Evolutionary conservation across 352 stramenopile species (phyloP), one percentile per base, ranked within the genome.

Genomic region (Hyaloperonospora arabidopsidis): DNA sequence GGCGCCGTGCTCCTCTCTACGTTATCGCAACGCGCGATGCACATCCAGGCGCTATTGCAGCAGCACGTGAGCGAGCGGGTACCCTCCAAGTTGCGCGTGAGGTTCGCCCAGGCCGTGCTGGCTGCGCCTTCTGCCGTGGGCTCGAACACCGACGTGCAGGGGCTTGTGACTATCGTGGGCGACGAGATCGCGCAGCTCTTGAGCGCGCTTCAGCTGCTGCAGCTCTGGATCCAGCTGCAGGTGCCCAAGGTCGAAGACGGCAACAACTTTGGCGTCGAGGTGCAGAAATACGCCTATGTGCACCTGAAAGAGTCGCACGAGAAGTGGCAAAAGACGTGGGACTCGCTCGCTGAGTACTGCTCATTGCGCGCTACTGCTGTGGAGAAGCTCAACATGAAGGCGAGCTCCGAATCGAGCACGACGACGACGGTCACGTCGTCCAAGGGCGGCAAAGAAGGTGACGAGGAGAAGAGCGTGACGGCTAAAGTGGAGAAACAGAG

Each of bases 231-330:
- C 35, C 68, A 82, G 51, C 61, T 93, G 51, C 72, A 80, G 22
- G 75, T 90, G 38, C 82, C 82, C 25, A 81, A 80, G 59, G 73
- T 90, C 45, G 76, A 75, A 29, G 82, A 93, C 58, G 82, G 82
- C 63, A 93, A 93, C 70, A 93, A 93, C 65, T 93, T 93, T 68
- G 82, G 82, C 52, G 82, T 93, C 40, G 82, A 93, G 57, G 82
- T 93, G 65, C 82, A 93, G 60, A 86, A 87, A 62, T 74, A 79
- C 50, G 76, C 80, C 28, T 77, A 65, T 63, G 63, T 81, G 61
- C 71, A 86, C 50, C 46, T 93, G 6, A 90, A 86, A 52, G 74
- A 87, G 52, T 71, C 68, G 32, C 45, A 67, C 25, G 76, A 81
- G 13, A 74, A 70, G 56, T 84, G 79, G 60, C 80, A 90, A 63